A percentile compares a stretch with the other conserved stretches of the same genome.
phyloP scores from a whole-genome alignment of 108 stramenopile genomes.

The Epipyxis sp. region DNA sequence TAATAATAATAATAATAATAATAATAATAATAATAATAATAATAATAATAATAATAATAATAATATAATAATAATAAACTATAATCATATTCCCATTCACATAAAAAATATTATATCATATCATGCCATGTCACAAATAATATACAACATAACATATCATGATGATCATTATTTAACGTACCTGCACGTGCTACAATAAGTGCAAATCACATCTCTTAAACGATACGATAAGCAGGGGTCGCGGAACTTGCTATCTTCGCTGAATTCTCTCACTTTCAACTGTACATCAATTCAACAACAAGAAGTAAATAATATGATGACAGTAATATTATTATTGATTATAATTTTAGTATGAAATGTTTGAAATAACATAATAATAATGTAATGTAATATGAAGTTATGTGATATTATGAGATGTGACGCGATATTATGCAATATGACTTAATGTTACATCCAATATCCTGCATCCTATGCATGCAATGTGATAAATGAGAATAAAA shows the following conservation, averaged over 20 bases:
- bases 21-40: too few relatives aligned
- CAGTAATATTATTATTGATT: slow-evolving; percentile 89
- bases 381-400: slow-evolving; percentile 40
- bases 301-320: slow-evolving; percentile 72
- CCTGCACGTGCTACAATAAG: slow-evolving; percentile 78
- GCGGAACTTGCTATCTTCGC: slow-evolving; percentile 68
- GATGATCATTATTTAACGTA: slow-evolving; percentile 91
- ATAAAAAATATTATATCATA: not conserved
- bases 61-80: too few relatives aligned
- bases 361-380: slow-evolving; percentile 57
- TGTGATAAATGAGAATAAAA: too few relatives aligned
- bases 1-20: too few relatives aligned
- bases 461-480: too few relatives aligned
- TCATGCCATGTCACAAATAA: slow-evolving; percentile 33
- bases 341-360: slow-evolving; percentile 24
- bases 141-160: slow-evolving; percentile 48
- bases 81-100: too few relatives aligned
- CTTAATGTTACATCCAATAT: not conserved
- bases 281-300: slow-evolving; percentile 83
- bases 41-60: too few relatives aligned
- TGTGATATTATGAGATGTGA: slow-evolving; percentile 24
- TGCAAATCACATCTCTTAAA: slow-evolving; percentile 86
- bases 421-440: not conserved
- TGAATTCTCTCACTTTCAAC: slow-evolving; percentile 89
- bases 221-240: slow-evolving; percentile 81